phyloP scores from a whole-genome alignment of 306 rosid genomes.

The Styphnolobium japonicum region DNA sequence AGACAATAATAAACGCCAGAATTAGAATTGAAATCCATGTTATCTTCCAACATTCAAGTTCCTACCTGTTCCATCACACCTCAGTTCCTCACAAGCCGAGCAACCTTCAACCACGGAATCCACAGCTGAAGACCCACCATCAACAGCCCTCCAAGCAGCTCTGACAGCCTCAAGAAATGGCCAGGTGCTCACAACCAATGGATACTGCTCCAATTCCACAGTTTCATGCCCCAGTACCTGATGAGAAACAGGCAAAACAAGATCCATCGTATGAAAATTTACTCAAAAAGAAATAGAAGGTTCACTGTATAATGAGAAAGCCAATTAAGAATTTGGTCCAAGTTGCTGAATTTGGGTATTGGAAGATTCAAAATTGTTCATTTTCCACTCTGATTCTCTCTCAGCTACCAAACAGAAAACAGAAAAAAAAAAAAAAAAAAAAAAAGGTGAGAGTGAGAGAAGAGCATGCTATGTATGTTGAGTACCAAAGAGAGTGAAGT shows the following conservation, averaged over 20 bases:
- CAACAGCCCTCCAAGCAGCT: constrained; percentile 78
- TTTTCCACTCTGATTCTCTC: not conserved
- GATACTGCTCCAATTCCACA: constrained; percentile 43
- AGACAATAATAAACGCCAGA: not conserved
- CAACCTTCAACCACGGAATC: constrained; percentile 93
- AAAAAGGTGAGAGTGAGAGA: not conserved
- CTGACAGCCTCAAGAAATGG: constrained; percentile 92
- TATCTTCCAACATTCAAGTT: constrained; percentile 11
- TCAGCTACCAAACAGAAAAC: not conserved
- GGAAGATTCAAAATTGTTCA: not conserved
- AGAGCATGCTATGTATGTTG: not conserved
- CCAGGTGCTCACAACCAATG: constrained; percentile 91
- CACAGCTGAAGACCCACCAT: constrained; percentile 70
- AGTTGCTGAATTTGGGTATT: not conserved
- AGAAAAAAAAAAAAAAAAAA: not conserved
- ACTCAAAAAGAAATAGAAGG: not conserved
- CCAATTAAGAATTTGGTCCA: not conserved
- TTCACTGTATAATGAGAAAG: not conserved
- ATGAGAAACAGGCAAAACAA: not conserved
- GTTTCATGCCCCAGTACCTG: constrained; percentile 52
- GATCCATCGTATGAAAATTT: not conserved
- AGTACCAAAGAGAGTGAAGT: constrained; percentile 33
- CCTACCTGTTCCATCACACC: constrained; percentile 95
- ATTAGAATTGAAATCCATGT: not conserved
- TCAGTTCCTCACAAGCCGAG: constrained; percentile 80